A percentile compares a stretch with the other conserved stretches of the same genome.
Conservation (phyloP, 202 grass and related monocot genomes). For the Saccharum hybrid region DNA sequence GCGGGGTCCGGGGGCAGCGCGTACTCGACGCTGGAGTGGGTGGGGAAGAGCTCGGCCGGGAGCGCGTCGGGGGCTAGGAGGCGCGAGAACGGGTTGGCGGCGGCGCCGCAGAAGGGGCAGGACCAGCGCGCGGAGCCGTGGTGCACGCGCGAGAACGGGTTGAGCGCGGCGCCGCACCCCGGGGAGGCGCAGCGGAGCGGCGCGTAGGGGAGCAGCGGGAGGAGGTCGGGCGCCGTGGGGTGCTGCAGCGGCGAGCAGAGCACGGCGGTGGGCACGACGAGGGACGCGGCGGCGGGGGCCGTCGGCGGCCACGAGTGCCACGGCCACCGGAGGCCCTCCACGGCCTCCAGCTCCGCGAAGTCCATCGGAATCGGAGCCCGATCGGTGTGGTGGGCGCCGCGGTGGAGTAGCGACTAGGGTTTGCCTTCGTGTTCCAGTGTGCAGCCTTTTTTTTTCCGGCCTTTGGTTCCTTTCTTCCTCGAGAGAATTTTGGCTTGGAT, state of each 20-base stretch:
- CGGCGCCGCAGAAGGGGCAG: slow-evolving; percentile 77
- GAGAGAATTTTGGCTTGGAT: not conserved
- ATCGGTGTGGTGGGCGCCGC: not conserved
- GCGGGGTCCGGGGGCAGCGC: slow-evolving; percentile 52
- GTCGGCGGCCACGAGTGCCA: slow-evolving; percentile 88
- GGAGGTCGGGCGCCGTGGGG: slow-evolving; percentile 57
- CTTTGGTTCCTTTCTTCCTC: slow-evolving; percentile 9
- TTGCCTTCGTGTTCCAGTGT: slow-evolving; percentile 32
- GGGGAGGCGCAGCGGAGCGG: slow-evolving; percentile 64
- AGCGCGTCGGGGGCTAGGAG: slow-evolving; percentile 68
- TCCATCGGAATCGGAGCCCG: slow-evolving; percentile 64
- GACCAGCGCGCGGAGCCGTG: slow-evolving; percentile 74
- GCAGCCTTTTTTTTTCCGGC: not conserved
- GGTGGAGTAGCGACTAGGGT: slow-evolving; percentile 51
- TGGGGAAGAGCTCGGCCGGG: slow-evolving; percentile 95
- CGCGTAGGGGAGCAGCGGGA: slow-evolving; percentile 82
- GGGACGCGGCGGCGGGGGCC: slow-evolving; percentile 64
- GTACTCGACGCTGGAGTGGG: slow-evolving; percentile 95
- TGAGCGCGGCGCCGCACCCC: slow-evolving; percentile 70
- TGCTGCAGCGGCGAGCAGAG: slow-evolving; percentile 79
- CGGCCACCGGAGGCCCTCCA: slow-evolving; percentile 94
- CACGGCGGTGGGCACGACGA: slow-evolving; percentile 85
- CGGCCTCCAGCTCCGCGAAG: slow-evolving; percentile 95
- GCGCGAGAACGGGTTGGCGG: slow-evolving; percentile 67
- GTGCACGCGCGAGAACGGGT: slow-evolving; percentile 79